Conservation (phyloP, 352 stramenopile species). For the Phytophthora niederhauseri region DNA sequence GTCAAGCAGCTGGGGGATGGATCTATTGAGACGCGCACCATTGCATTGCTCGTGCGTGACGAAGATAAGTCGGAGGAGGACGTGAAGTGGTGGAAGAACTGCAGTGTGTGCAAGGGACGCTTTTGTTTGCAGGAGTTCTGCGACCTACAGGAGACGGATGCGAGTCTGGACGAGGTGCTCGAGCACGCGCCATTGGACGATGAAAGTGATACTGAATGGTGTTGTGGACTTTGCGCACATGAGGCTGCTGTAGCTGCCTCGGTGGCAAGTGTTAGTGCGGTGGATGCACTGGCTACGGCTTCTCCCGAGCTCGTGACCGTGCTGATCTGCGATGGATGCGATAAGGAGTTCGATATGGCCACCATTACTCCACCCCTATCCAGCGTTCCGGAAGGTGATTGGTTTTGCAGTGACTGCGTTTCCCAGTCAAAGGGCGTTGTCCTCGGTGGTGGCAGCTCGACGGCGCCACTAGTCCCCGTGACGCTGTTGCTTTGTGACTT, state of each 20-base stretch:
- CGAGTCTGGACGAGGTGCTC: conserved; percentile 28
- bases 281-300: conserved; percentile 12
- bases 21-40: conserved; percentile 44
- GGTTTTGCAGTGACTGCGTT: conserved; percentile 46
- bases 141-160: conserved; percentile 35
- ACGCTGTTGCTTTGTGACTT: conserved; percentile 72
- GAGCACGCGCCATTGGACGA: conserved; percentile 37
- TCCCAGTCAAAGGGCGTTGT: conserved; percentile 2
- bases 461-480: conserved; percentile 25
- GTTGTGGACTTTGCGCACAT: conserved; percentile 36
- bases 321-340: conserved; percentile 75
- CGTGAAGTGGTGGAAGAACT: conserved; percentile 40
- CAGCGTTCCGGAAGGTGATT: conserved; percentile 47
- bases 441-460: neutral
- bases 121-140: conserved; percentile 58
- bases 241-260: conserved; percentile 6
- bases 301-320: conserved; percentile 38
- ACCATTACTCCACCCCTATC: conserved; percentile 47
- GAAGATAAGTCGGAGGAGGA: conserved; percentile 17
- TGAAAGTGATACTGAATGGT: conserved; percentile 44
- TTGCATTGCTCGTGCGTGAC: conserved; percentile 46
- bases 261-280: neutral
- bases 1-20: conserved; percentile 16
- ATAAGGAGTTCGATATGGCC: conserved; percentile 63
- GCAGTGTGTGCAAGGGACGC: conserved; percentile 31